Evolutionary conservation across 2,329 filamentous ascomycete species (phyloP), one percentile per base, ranked within the genome.

Genomic region (Pseudogymnoascus pannorum): DNA sequence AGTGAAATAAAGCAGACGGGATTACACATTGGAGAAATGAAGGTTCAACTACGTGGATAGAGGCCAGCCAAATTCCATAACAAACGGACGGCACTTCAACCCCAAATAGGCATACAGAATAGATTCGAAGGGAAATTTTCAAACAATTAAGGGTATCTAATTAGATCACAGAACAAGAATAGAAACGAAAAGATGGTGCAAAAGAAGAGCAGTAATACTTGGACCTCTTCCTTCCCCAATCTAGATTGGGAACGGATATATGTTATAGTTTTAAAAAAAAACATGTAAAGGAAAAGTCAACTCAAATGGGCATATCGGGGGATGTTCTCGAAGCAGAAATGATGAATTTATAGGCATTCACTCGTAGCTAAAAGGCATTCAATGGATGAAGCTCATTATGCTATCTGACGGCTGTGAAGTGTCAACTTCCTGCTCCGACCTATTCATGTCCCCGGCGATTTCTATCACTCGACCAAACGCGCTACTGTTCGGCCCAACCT

Each of bases 401-500:
- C 71, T 73, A 72, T 65, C 68, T 71, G 71, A 72, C 71, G 72
- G 69, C 68, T 72, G 68, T 71, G 71, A 72, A 72, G 72, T 73
- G 72, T 73, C 71, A 74, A 72, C 71, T 72, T 73, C 72, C 71
- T 76, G 62, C 71, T 76, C 74, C 76, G 76, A 78, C 74, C 72
- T 75, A 73, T 73, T 66, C 73, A 58, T 58, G 69, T 68, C 73
- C 74, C 76, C 76, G 74, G 76, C 75, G 74, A 74, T 77, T 78
- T 72, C 75, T 76, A 69, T 78, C 75, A 77, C 76, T 77, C 75
- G 73, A 75, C 74, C 71, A 73, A 72, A 75, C 74, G 76, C 75
- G 76, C 74, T 77, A 78, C 75, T 74, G 75, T 75, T 69, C 71
- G 75, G 75, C 72, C 75, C 72, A 74, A 73, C 72, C 73, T 68